Conservation (phyloP, 108 stramenopile genomes). For the Nitzschia inconspicua region DNA sequence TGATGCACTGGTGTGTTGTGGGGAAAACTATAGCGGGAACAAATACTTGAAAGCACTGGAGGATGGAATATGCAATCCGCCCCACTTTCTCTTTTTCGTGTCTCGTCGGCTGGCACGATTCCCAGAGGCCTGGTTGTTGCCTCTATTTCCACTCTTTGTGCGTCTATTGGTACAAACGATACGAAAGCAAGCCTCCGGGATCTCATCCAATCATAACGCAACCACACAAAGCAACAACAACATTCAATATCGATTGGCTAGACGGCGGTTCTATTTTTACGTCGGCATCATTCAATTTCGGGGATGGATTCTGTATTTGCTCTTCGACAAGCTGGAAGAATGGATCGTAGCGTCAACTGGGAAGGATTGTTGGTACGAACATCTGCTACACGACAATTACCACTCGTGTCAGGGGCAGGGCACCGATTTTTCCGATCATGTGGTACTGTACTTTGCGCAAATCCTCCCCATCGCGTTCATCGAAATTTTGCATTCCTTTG, state of each 20-base stretch:
- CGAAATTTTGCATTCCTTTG: slow-evolving; percentile 52
- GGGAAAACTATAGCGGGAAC: background rate
- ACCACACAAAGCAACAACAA: background rate
- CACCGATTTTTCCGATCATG: slow-evolving; percentile 88
- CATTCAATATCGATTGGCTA: slow-evolving; percentile 5
- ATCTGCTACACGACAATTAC: slow-evolving; percentile 34
- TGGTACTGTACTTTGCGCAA: slow-evolving; percentile 79
- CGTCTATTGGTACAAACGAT: slow-evolving; percentile 18
- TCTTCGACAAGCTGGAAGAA: slow-evolving; percentile 60
- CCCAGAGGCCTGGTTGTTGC: slow-evolving; percentile 78
- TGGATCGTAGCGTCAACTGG: slow-evolving; percentile 23
- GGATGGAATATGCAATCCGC: slow-evolving; percentile 29
- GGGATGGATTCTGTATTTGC: slow-evolving; percentile 61
- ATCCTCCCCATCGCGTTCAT: slow-evolving; percentile 59
- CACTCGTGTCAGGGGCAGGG: slow-evolving; percentile 54
- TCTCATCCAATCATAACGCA: background rate
- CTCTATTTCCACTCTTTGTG: slow-evolving; percentile 71
- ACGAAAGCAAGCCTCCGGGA: too few species aligned
- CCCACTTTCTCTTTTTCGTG: slow-evolving; percentile 47
- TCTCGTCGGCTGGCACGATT: slow-evolving; percentile 49
- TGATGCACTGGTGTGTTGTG: slow-evolving; percentile 54
- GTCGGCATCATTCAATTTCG: slow-evolving; percentile 60
- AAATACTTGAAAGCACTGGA: background rate
- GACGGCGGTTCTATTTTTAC: slow-evolving; percentile 52
- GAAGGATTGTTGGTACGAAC: slow-evolving; percentile 62